Percentiles rank a stretch among this genome's conserved stretches.
Conservation (phyloP, 768 basidiomycete species). For the Lepiota venenata region DNA sequence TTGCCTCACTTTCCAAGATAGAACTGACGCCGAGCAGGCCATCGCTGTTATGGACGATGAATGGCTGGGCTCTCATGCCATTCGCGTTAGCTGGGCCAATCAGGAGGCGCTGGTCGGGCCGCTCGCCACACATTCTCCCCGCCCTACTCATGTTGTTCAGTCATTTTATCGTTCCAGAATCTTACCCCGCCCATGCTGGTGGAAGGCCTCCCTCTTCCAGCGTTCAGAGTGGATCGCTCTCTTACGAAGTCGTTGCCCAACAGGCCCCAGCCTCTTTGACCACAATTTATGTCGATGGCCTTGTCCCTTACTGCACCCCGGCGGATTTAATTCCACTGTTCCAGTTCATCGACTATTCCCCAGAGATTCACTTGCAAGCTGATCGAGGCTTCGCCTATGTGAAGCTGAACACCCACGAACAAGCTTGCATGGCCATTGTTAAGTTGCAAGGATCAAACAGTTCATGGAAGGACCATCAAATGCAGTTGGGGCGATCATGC, state of each 20-base stretch:
- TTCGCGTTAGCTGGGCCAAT: constrained; percentile 99
- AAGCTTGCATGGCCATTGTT: constrained; percentile 96
- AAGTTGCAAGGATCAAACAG: constrained; percentile 95
- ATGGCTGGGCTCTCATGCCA: constrained; percentile 97
- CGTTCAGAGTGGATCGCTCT: constrained; percentile 84
- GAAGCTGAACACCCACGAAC: constrained; percentile 97
- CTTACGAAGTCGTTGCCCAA: constrained; percentile 88
- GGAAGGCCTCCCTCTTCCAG: constrained; percentile 86
- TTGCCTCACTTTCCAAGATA: constrained; percentile 99
- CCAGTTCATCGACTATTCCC: constrained; percentile 97
- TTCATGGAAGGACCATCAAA: constrained; percentile 96
- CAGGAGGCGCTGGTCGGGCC: constrained; percentile 87
- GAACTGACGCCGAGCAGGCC: constrained; percentile 98
- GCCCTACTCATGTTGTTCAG: constrained; percentile 26
- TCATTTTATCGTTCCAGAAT: too few species aligned
- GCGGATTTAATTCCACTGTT: constrained; percentile 97
- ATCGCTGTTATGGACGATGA: constrained; percentile 99
- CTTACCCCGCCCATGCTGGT: too few species aligned
- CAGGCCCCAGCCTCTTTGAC: constrained; percentile 94
- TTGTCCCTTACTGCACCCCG: constrained; percentile 96
- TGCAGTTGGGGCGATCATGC: constrained; percentile 97
- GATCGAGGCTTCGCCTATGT: constrained; percentile 99
- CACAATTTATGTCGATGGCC: constrained; percentile 97
- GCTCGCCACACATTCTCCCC: constrained; percentile 34
- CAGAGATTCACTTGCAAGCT: constrained; percentile 98